Evolutionary conservation across 495 filamentous ascomycete genomes (phyloP).

Genomic region (Platismatia glauca): DNA sequence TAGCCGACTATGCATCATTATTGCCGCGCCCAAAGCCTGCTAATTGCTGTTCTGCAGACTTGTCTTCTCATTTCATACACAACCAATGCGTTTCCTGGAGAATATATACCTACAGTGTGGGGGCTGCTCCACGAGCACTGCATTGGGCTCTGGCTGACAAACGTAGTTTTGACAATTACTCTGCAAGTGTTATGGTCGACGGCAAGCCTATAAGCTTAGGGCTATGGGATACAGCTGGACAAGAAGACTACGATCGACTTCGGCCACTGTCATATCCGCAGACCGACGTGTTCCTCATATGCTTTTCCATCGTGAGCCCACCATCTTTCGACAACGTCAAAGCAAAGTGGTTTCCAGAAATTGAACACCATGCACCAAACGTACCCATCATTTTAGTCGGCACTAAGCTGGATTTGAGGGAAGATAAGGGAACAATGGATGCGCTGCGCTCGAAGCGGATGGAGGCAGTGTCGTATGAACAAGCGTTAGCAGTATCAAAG

Average conservation of each 20-base stretch:
- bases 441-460: constrained; percentile 75
- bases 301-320: constrained; percentile 96
- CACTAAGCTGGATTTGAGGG: constrained; percentile 92
- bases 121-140: constrained; percentile 30
- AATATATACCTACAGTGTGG: constrained; percentile 99
- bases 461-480: constrained; percentile 85
- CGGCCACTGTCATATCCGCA: constrained; percentile 98
- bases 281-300: constrained; percentile 96
- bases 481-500: constrained; percentile 74
- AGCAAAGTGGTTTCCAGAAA: constrained; percentile 94
- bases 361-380: constrained; percentile 89
- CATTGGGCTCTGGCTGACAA: constrained; percentile 12
- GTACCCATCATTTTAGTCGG: constrained; percentile 96
- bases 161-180: constrained; percentile 96
- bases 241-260: no score
- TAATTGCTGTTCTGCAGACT: constrained; percentile 51
- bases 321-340: constrained; percentile 97
- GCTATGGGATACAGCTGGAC: constrained; percentile 98
- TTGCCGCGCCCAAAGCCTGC: constrained; percentile 4
- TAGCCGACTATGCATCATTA: constrained; percentile 29
- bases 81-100: constrained; percentile 96
- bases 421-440: constrained; percentile 73
- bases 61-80: constrained; percentile 99
- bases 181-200: constrained; percentile 97
- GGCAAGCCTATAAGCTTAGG: constrained; percentile 93